phyloP scores from a whole-genome alignment of 371 early-diverging fungal species.

The Mucor lusitanicus region DNA sequence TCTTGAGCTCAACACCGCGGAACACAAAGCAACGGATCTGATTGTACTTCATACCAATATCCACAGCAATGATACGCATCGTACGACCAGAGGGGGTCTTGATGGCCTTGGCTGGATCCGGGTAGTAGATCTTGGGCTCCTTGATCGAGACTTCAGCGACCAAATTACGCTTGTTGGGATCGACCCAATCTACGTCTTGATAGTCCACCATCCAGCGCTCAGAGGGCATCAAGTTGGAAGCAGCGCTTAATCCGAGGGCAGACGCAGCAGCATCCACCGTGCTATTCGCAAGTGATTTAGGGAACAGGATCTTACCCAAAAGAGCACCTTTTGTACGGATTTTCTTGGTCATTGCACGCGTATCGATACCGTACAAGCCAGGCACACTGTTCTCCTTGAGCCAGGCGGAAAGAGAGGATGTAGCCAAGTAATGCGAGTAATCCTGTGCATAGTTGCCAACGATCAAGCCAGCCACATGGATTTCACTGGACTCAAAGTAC shows the following conservation, averaged over 20 bases:
- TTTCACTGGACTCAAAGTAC: conserved; percentile 84
- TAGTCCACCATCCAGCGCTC: conserved; percentile 67
- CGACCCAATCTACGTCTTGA: conserved; percentile 85
- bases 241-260: conserved; percentile 28
- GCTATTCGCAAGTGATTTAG: conserved; percentile 68
- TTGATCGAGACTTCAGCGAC: conserved; percentile 92
- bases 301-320: conserved; percentile 84
- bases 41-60: conserved; percentile 98
- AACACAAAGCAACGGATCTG: conserved; percentile 95
- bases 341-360: conserved; percentile 87
- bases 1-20: conserved; percentile 90
- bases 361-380: conserved; percentile 93
- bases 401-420: conserved; percentile 87
- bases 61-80: conserved; percentile 86
- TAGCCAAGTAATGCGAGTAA: conserved; percentile 93
- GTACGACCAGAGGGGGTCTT: conserved; percentile 75
- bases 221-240: conserved; percentile 36
- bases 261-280: conserved; percentile 48
- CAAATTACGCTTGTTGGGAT: conserved; percentile 92
- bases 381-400: conserved; percentile 85
- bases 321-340: conserved; percentile 86
- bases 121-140: conserved; percentile 71
- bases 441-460: conserved; percentile 85
- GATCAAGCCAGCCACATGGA: conserved; percentile 86
- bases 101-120: conserved; percentile 61